Conservation (phyloP, 495 filamentous ascomycete species). For the Penicillium alfredii region DNA sequence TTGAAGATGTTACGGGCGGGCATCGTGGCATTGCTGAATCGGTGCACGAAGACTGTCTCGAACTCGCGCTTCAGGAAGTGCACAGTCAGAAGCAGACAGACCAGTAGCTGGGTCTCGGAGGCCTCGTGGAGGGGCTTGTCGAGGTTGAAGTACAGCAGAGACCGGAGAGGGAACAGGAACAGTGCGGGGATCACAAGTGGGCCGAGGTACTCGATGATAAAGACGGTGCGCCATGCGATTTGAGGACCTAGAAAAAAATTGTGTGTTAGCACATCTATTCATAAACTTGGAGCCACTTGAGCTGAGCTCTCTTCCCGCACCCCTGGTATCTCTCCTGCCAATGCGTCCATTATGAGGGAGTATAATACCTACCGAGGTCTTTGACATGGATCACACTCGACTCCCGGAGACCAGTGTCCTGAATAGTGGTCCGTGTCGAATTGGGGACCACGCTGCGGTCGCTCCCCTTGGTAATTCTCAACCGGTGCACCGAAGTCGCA, state of each 20-base stretch:
- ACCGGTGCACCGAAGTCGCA: conserved; percentile 51
- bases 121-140: conserved; percentile 45
- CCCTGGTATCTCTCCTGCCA: neutral
- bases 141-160: conserved; percentile 62
- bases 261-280: conserved; percentile 5
- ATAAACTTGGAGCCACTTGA: no score
- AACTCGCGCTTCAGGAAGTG: conserved; percentile 96
- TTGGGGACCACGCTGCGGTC: conserved; percentile 66
- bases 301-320: no score
- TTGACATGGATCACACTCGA: conserved; percentile 78
- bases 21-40: conserved; percentile 92
- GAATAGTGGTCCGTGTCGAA: conserved; percentile 56
- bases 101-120: conserved; percentile 61
- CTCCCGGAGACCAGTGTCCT: conserved; percentile 59
- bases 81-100: conserved; percentile 61
- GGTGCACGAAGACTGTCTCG: conserved; percentile 91
- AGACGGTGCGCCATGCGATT: conserved; percentile 90
- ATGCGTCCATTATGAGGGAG: neutral
- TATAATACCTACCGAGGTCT: conserved; percentile 67
- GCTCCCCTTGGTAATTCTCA: conserved; percentile 65
- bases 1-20: conserved; percentile 81
- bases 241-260: conserved; percentile 66
- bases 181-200: conserved; percentile 86
- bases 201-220: conserved; percentile 88
- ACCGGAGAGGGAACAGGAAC: conserved; percentile 61